Conservation (phyloP, 352 stramenopile genomes). For the Peronospora tabacina region DNA sequence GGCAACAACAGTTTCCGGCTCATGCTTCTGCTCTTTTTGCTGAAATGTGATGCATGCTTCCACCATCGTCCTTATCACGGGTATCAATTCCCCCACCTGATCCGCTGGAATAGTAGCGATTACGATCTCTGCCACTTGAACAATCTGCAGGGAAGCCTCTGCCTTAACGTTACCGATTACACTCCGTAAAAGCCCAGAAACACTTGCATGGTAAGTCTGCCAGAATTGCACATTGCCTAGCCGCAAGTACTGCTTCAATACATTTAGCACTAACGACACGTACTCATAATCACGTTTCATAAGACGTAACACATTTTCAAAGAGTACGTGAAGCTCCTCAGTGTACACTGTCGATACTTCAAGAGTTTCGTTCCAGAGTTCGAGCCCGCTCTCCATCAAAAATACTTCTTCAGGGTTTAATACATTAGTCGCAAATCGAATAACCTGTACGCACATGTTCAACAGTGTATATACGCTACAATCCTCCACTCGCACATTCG, state of each 20-base stretch:
- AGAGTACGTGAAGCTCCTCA: constrained; percentile 58
- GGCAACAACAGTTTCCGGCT: constrained; percentile 54
- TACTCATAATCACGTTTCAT: constrained; percentile 80
- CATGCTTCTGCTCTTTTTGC: constrained; percentile 29
- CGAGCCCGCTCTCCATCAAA: constrained; percentile 75
- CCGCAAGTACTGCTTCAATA: constrained; percentile 60
- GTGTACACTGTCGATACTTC: constrained; percentile 47
- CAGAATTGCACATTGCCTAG: constrained; percentile 57
- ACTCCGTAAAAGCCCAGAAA: constrained; percentile 35
- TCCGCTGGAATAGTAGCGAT: constrained; percentile 31
- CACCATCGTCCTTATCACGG: constrained; percentile 40
- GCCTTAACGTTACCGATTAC: constrained; percentile 65
- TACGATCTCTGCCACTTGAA: constrained; percentile 38
- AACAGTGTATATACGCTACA: constrained; percentile 37
- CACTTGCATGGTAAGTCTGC: constrained; percentile 45
- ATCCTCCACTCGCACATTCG: constrained; percentile 8
- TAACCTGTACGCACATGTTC: constrained; percentile 64
- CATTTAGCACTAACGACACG: constrained; percentile 41
- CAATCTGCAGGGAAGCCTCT: constrained; percentile 56
- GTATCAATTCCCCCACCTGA: constrained; percentile 28
- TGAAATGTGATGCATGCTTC: constrained; percentile 40
- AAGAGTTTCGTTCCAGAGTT: constrained; percentile 60
- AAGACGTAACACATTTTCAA: constrained; percentile 50
- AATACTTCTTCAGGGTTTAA: constrained; percentile 79
- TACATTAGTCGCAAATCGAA: constrained; percentile 65